Base-by-base conservation (phyloP, 208 protist species). In the Phytomonas sp. region DNA sequence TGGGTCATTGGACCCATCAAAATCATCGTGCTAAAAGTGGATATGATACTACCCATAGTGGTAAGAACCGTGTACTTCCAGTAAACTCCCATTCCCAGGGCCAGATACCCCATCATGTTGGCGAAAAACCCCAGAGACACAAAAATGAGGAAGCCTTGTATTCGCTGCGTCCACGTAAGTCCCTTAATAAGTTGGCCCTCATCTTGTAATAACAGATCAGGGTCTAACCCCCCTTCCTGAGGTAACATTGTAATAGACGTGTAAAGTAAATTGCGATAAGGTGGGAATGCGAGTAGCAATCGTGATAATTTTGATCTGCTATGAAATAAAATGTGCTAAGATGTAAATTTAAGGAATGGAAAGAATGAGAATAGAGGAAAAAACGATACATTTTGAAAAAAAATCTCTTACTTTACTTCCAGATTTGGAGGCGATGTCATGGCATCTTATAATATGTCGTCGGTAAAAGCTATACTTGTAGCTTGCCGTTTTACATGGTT, bases 61-160 rank as follows among this genome's bases (percentile, higher is more conserved):
- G 81, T 85, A 1, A 97, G 76, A 1, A 87, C 70, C 7, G 80
- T 89, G 78, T 96, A 97, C 73, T 94, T 92, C 83, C 89, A 93
- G 76, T 93, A 96, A 42, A 75, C 64, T 10, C 87, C 81, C 64
- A 89, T 84, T 4, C 73, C 74, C 7, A 96, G 60, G 2, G 93
- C 87, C n/a, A 95, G 68, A 84, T 86, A 97, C 37, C 86, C 84
- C 82, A 96, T 87, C 26, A 90, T 26, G 16, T 73, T 91, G 12
- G 88, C 75, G 71, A 96, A 91, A 31, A 94, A 74, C 0, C 81
- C 87, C 19, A 97, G 69, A 2, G 88, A 84, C 30, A 91, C 71
- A 68, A 89, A 93, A 7, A 93, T n/a, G 4, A 91, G 63, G 71
- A 88, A 97, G 3, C 91, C 89, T 68, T 94, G 82, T 60, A 95